Evolutionary conservation across 106 monocot genomes (phyloP), one percentile per base, ranked within the genome.

Genomic region (Apostasia ramifera): DNA sequence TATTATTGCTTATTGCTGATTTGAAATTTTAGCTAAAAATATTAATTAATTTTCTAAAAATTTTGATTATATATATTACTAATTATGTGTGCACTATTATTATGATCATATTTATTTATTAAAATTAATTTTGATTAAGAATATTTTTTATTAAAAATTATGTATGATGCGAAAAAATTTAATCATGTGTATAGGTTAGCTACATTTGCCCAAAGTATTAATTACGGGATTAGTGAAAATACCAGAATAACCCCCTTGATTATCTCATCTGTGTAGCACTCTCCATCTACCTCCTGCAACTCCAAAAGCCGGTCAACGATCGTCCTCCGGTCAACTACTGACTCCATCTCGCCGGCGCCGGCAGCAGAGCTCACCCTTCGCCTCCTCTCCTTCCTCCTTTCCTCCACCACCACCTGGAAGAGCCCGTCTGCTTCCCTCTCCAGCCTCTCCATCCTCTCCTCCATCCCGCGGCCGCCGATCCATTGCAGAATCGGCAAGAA

Each of bases 231-330:
- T 26, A 26, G 26, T 26, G 26, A 8, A 57, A 61, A 9, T 69
- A 88, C 83, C 78, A 76, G 2, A 7, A 76, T 53, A 26, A 84
- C 2, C 14, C 78, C 84, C 59, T 81, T 81, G 68, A 84, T 79
- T 53, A 82, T 12, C 2, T 71, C 67, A 15, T 88, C 79, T 9
- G 76, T 84, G 79, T 84, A 81, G 42, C 66, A 61, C 0, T 76
- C 66, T 7, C 73, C 70, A 10, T 73, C 78, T 0, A 11, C 46
- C 12, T 65, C 64, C 64, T 79, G 80, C 45, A 78, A 44, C 37
- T 49, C 55, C 12, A 82, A 49, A 73, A 86, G 5, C 1, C 67
- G 76, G 38, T 76, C 79, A 3, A 86, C 61, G 41, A 79, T 67
- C 2, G 55, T 68, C 46, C 37, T 81, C 42, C 47, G 53, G 13